Evolutionary conservation across 441 rosid species (phyloP).

Genomic region (Gossypium davidsonii): DNA sequence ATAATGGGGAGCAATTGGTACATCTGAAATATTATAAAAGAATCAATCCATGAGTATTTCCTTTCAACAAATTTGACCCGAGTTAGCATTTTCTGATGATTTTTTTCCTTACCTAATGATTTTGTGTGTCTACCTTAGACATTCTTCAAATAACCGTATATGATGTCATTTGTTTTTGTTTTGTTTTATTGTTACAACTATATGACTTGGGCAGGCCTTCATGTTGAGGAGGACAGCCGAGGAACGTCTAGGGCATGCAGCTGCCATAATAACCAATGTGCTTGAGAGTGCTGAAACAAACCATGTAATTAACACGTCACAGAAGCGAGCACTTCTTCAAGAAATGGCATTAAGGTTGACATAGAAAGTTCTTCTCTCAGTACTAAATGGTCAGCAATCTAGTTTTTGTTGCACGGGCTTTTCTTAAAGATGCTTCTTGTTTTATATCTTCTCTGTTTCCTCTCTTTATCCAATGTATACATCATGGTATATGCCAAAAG

Average conservation of each 20-base stretch:
- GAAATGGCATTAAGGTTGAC: conserved; percentile 90
- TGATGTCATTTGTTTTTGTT: conserved; percentile 3
- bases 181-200: neutral
- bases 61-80: neutral
- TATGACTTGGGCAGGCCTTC: conserved; percentile 59
- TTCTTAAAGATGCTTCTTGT: neutral
- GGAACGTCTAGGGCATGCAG: conserved; percentile 95
- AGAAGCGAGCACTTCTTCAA: conserved; percentile 87
- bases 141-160: neutral
- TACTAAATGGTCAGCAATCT: neutral
- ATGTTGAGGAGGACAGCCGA: conserved; percentile 80
- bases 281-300: conserved; percentile 87
- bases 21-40: neutral
- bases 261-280: conserved; percentile 82
- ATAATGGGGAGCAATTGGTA: neutral
- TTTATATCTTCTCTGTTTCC: neutral
- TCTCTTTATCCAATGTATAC: neutral
- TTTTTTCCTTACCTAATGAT: neutral
- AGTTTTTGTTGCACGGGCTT: neutral
- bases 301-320: conserved; percentile 72
- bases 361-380: conserved; percentile 18
- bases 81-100: neutral
- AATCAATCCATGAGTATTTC: neutral
- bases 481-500: conserved; percentile 9
- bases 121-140: neutral